Evolutionary conservation across 768 basidiomycete genomes (phyloP).

Genomic region (Fistulinella prunicolor): DNA sequence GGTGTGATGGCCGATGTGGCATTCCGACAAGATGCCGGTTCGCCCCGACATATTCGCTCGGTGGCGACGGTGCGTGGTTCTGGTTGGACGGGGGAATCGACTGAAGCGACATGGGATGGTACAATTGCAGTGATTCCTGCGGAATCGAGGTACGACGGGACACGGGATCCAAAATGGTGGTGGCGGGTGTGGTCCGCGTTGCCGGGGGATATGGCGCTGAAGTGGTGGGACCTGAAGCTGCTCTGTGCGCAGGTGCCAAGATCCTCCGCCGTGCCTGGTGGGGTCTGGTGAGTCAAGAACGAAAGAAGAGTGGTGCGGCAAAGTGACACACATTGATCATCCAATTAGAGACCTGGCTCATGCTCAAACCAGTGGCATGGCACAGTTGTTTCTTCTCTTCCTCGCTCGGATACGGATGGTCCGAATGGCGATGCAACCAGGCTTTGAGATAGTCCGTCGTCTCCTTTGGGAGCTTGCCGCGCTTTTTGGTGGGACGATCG

Average conservation of each 20-base stretch:
- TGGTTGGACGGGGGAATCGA: conserved; percentile 37
- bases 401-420: conserved; percentile 87
- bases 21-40: conserved; percentile 48
- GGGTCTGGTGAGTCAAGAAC: conserved; percentile 12
- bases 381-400: conserved; percentile 90
- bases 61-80: conserved; percentile 31
- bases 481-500: conserved; percentile 76
- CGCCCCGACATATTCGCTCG: conserved; percentile 40
- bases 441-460: conserved; percentile 87
- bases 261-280: conserved; percentile 75
- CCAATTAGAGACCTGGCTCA: conserved; percentile 91
- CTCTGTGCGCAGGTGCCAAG: conserved; percentile 76
- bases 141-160: conserved; percentile 66
- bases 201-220: conserved; percentile 65
- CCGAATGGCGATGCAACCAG: conserved; percentile 84
- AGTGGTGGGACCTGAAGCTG: conserved; percentile 73
- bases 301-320: conserved; percentile 17
- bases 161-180: conserved; percentile 35
- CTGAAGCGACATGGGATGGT: conserved; percentile 77
- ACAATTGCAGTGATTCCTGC: conserved; percentile 67
- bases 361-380: conserved; percentile 80
- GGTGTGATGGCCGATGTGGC: conserved; percentile 34
- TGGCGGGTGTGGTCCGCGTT: conserved; percentile 31
- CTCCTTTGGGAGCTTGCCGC: conserved; percentile 87
- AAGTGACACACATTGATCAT: conserved; percentile 73